These are phyloP conservation scores for Retiboletus fuscus DNA, from an alignment of 1,284 basidiomycete genomes.

Conservation along the genomic window DNA sequence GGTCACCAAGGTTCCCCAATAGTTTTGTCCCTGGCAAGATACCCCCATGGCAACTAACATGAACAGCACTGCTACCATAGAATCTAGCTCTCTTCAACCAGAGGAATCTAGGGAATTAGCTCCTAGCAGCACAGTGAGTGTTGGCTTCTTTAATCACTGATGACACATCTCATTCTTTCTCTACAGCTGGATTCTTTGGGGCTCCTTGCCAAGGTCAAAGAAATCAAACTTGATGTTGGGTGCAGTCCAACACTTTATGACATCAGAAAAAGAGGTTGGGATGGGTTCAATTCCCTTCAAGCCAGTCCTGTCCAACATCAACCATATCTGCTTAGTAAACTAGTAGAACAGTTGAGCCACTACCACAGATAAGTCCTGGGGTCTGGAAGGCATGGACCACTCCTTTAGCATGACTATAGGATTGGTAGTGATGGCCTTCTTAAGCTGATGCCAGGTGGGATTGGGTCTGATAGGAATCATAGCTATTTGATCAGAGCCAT, in stretches of 20 bases:
- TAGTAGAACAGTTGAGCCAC: constrained; percentile 11
- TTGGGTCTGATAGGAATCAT: constrained; percentile 20
- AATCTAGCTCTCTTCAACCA: no score
- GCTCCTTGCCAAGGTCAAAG: not conserved
- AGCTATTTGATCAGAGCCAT: constrained; percentile 1
- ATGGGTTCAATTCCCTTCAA: constrained; percentile 22
- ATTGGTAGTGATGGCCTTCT: constrained; percentile 3
- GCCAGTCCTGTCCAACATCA: constrained; percentile 14
- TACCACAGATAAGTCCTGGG: not conserved
- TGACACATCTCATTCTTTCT: not conserved
- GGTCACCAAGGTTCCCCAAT: no score
- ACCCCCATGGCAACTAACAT: no score
- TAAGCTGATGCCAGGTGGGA: constrained; percentile 23
- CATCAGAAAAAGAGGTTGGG: constrained; percentile 5
- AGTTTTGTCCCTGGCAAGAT: no score
- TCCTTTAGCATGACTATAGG: constrained; percentile 12
- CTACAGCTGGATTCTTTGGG: not conserved
- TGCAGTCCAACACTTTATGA: constrained; percentile 25
- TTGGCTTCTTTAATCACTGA: not conserved
- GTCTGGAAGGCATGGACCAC: constrained; percentile 1
- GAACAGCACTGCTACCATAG: no score
- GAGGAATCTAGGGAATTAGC: not conserved
- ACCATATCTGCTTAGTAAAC: constrained; percentile 26
- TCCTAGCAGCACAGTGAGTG: not conserved
- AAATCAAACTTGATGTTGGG: constrained; percentile 15